These are phyloP conservation scores for Mycena polygramma DNA, from an alignment of 768 basidiomycete species.

Conservation along the genomic window DNA sequence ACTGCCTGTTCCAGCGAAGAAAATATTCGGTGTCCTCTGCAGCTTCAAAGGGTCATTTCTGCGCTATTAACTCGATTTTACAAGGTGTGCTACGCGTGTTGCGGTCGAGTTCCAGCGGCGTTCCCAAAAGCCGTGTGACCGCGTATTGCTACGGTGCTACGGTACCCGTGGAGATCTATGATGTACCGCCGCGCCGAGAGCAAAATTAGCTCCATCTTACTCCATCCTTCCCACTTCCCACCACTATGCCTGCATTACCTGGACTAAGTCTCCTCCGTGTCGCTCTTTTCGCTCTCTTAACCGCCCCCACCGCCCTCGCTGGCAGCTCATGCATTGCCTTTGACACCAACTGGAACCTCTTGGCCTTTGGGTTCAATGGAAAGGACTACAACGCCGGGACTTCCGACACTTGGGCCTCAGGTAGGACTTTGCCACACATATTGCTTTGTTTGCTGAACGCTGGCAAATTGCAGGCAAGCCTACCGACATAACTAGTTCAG, in stretches of 20 bases:
- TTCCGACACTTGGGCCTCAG: slow-evolving; percentile 74
- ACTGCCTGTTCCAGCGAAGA: not conserved
- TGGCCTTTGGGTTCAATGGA: slow-evolving; percentile 86
- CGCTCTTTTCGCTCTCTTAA: slow-evolving; percentile 65
- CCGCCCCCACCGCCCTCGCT: slow-evolving; percentile 48
- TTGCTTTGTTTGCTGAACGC: slow-evolving; percentile 17
- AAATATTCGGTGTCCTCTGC: no score
- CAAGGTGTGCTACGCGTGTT: no score
- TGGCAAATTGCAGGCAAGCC: slow-evolving; percentile 57
- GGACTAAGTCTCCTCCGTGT: slow-evolving; percentile 53
- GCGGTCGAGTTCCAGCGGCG: no score
- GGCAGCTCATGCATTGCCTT: slow-evolving; percentile 80
- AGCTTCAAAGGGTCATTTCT: no score
- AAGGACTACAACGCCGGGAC: slow-evolving; percentile 88
- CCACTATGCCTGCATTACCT: not conserved
- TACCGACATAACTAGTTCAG: slow-evolving; percentile 77
- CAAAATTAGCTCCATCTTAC: not conserved
- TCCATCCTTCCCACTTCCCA: not conserved
- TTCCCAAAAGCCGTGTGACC: no score
- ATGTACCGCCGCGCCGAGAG: not conserved
- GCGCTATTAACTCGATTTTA: no score
- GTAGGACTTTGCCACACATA: slow-evolving; percentile 50
- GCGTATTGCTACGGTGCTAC: no score
- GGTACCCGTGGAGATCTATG: no score
- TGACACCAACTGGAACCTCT: slow-evolving; percentile 85